Evolutionary conservation across 805 yeast genomes (phyloP).

Genomic region (Huiozyma sinensis): DNA sequence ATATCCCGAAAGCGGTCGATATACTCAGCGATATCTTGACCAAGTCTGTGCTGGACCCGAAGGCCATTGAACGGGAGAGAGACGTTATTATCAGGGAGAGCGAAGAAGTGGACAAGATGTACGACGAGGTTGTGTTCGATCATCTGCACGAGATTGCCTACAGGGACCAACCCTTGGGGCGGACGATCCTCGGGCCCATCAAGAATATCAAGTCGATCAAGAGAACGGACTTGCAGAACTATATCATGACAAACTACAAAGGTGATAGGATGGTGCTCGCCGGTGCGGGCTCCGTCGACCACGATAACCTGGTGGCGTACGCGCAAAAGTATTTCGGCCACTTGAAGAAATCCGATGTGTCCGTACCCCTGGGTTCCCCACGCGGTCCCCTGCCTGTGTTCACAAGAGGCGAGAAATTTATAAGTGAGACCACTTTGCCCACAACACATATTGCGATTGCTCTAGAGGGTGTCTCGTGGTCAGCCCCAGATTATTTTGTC

Average conservation of each 20-base stretch:
- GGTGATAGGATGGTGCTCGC: slow-evolving; percentile 98
- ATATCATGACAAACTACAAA: slow-evolving; percentile 77
- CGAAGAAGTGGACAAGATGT: slow-evolving; percentile 97
- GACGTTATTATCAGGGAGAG: slow-evolving; percentile 93
- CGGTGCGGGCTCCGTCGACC: slow-evolving; percentile 91
- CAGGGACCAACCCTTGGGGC: slow-evolving; percentile 85
- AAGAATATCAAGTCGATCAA: slow-evolving; percentile 75
- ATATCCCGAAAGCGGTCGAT: slow-evolving; percentile 78
- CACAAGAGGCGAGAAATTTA: slow-evolving; percentile 74
- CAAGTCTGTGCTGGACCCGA: slow-evolving; percentile 65
- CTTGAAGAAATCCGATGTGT: slow-evolving; percentile 39
- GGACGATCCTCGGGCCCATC: slow-evolving; percentile 92
- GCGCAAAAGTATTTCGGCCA: slow-evolving; percentile 74
- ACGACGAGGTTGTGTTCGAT: slow-evolving; percentile 96
- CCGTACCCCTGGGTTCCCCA: slow-evolving; percentile 59
- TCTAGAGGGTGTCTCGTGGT: slow-evolving; percentile 98
- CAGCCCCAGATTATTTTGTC: slow-evolving; percentile 87
- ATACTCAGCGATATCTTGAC: slow-evolving; percentile 85
- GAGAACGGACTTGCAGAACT: slow-evolving; percentile 63
- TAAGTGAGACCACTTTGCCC: slow-evolving; percentile 74
- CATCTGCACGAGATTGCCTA: slow-evolving; percentile 89
- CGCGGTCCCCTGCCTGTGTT: slow-evolving; percentile 64
- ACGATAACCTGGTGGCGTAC: slow-evolving; percentile 63
- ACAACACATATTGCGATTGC: slow-evolving; percentile 87
- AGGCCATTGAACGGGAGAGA: slow-evolving; percentile 90